A percentile compares a stretch with the other conserved stretches of the same genome.
phyloP scores from a whole-genome alignment of 331 rosid species.

The Stylosanthes scabra region DNA sequence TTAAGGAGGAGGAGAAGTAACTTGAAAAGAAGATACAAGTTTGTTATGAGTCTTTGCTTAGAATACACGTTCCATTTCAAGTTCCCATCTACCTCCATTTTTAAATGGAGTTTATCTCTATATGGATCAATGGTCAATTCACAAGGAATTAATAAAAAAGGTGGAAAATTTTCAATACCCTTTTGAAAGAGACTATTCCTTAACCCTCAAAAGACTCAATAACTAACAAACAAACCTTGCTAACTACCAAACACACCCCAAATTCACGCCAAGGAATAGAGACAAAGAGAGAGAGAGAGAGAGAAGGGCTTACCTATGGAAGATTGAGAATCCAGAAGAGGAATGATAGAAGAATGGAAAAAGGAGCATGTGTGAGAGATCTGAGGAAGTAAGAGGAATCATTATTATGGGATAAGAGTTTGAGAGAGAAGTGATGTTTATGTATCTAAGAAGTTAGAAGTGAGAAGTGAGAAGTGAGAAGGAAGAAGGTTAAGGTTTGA shows the following conservation, averaged over 20 bases:
- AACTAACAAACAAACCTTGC: slow-evolving; percentile 13
- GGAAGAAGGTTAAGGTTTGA: slow-evolving; percentile 3
- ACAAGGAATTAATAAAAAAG: background rate
- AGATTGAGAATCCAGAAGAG: slow-evolving; percentile 19
- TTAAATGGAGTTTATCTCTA: slow-evolving; percentile 24
- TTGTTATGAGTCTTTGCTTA: slow-evolving; percentile 55
- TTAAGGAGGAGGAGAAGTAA: slow-evolving; percentile 34
- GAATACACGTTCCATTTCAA: slow-evolving; percentile 53
- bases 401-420: background rate
- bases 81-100: slow-evolving; percentile 46
- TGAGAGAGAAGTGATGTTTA: background rate
- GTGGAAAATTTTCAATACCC: background rate
- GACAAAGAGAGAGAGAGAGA: background rate
- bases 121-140: slow-evolving; percentile 20
- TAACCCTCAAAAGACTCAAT: slow-evolving; percentile 44
- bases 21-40: slow-evolving; percentile 37
- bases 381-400: slow-evolving; percentile 5
- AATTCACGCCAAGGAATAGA: slow-evolving; percentile 53
- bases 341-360: background rate
- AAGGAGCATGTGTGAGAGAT: background rate
- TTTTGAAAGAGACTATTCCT: slow-evolving; percentile 37
- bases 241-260: slow-evolving; percentile 49
- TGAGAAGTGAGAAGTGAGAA: too few species aligned
- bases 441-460: slow-evolving; percentile 30
- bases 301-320: slow-evolving; percentile 6